Conservation (phyloP, 805 yeast genomes). For the Zygotorulaspora sp. region DNA sequence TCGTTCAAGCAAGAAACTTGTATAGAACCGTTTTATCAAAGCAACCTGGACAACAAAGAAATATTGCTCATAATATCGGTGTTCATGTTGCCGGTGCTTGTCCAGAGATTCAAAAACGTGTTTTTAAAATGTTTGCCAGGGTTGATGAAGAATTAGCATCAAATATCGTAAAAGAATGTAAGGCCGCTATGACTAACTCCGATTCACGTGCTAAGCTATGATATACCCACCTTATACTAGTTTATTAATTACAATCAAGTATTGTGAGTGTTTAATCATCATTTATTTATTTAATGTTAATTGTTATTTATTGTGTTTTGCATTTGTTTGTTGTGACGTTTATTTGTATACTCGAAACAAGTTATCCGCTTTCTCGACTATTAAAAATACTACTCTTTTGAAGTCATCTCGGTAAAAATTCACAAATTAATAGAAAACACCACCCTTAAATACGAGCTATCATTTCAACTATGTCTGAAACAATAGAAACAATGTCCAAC, state of each 20-base stretch:
- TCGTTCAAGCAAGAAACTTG: slow-evolving; percentile 67
- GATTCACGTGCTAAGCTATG: slow-evolving; percentile 18
- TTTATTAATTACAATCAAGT: slow-evolving; percentile 9
- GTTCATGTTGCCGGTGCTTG: slow-evolving; percentile 67
- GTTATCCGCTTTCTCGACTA: too few relatives aligned
- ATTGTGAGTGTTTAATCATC: too few relatives aligned
- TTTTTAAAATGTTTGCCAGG: slow-evolving; percentile 67
- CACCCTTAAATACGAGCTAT: too few relatives aligned
- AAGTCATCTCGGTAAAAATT: too few relatives aligned
- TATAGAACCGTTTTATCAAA: slow-evolving; percentile 70
- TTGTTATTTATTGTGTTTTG: too few relatives aligned
- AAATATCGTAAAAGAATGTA: slow-evolving; percentile 58
- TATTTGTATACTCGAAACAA: too few relatives aligned
- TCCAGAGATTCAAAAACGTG: slow-evolving; percentile 72
- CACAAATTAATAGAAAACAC: too few relatives aligned
- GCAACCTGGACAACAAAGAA: slow-evolving; percentile 76
- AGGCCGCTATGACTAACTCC: slow-evolving; percentile 12
- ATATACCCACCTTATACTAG: neutral
- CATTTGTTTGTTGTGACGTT: too few relatives aligned
- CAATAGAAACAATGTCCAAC: slow-evolving; percentile 24
- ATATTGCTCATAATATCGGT: slow-evolving; percentile 79
- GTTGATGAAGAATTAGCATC: slow-evolving; percentile 67
- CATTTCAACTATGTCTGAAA: slow-evolving; percentile 12
- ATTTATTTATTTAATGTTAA: slow-evolving; percentile 4
- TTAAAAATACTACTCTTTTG: too few relatives aligned